phyloP scores from a whole-genome alignment of 768 basidiomycete genomes.

The Amanita molliuscula region DNA sequence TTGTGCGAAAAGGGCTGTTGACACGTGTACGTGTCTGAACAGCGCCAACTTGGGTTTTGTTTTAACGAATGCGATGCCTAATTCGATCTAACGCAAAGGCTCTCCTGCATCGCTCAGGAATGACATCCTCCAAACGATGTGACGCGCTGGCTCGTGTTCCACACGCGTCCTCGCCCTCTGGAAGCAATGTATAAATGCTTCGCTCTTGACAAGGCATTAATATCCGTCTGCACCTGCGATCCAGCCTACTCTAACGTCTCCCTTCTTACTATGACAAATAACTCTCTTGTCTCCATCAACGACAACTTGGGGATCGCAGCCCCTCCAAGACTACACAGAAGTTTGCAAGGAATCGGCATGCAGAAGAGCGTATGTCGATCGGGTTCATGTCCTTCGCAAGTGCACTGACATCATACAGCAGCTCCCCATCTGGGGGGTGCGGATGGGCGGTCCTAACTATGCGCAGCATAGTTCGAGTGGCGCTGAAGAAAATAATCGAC shows the following conservation, averaged over 20 bases:
- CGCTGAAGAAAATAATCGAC: not conserved
- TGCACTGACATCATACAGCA: not conserved
- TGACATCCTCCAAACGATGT: not conserved
- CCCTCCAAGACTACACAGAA: not conserved
- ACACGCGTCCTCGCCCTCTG: not conserved
- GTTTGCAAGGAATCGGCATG: not conserved
- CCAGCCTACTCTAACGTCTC: not conserved
- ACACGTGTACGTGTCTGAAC: not conserved
- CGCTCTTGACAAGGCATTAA: not conserved
- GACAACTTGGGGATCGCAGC: not conserved
- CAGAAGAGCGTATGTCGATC: not conserved
- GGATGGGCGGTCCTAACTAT: not conserved
- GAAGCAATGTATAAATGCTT: not conserved
- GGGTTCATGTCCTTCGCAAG: not conserved
- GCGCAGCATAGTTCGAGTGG: not conserved
- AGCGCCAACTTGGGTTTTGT: not conserved
- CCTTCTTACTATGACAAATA: not conserved
- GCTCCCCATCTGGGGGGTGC: not conserved
- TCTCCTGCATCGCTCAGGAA: slow-evolving; percentile 1
- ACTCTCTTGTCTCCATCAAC: not conserved
- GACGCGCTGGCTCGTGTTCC: not conserved
- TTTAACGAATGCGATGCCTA: not conserved
- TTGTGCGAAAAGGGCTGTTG: not conserved
- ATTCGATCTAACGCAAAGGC: not conserved
- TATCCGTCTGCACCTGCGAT: not conserved